phyloP scores from a whole-genome alignment of 768 basidiomycete genomes.

The Boletus fagicola region DNA sequence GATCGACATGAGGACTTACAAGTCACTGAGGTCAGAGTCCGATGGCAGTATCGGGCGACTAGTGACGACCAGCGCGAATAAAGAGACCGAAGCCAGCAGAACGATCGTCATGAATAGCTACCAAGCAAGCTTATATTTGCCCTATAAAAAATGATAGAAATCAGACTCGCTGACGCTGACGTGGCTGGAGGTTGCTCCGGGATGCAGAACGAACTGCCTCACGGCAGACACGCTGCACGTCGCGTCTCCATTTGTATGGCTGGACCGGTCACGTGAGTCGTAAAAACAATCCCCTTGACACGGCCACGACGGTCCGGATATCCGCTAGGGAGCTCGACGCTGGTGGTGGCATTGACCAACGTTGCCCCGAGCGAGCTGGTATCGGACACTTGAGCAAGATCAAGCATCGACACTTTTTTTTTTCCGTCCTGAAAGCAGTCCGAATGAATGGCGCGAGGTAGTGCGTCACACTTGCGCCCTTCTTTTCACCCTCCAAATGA shows the following conservation, averaged over 20 bases:
- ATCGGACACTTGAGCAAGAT: neutral
- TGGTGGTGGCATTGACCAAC: neutral
- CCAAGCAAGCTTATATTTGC: neutral
- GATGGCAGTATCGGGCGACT: slow-evolving; percentile 39
- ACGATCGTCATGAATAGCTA: slow-evolving; percentile 35
- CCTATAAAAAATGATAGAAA: slow-evolving; percentile 6
- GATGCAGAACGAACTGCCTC: slow-evolving; percentile 27
- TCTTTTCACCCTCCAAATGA: slow-evolving; percentile 68
- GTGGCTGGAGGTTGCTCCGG: neutral
- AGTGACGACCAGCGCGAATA: slow-evolving; percentile 45
- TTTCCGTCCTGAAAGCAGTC: neutral
- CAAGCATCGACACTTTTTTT: neutral
- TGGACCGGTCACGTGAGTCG: slow-evolving; percentile 22
- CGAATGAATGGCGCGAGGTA: slow-evolving; percentile 27
- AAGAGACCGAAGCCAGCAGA: slow-evolving; percentile 38
- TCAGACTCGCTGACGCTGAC: neutral
- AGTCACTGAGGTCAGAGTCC: slow-evolving; percentile 21
- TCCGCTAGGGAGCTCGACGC: neutral
- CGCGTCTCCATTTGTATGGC: slow-evolving; percentile 25
- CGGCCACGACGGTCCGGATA: slow-evolving; percentile 8
- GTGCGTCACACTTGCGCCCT: slow-evolving; percentile 24
- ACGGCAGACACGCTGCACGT: slow-evolving; percentile 19
- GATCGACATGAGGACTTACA: slow-evolving; percentile 28
- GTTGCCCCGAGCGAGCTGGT: neutral
- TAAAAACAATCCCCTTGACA: neutral